phyloP scores from a whole-genome alignment of 2,329 filamentous ascomycete genomes.

The Biscogniauxia mediterranea region DNA sequence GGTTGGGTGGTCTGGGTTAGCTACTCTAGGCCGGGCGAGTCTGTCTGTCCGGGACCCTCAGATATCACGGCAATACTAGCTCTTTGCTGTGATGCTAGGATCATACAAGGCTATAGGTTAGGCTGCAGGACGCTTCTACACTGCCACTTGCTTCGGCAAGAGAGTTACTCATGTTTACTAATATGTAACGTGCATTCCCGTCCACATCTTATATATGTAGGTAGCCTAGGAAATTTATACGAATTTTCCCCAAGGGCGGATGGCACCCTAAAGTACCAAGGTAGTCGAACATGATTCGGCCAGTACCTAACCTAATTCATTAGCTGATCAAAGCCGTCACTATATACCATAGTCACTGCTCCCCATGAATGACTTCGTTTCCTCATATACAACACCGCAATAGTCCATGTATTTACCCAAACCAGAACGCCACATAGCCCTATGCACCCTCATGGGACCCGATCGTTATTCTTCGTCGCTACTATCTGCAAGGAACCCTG shows the following conservation, averaged over 20 bases:
- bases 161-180: too few species aligned
- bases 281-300: background rate
- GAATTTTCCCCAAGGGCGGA: background rate
- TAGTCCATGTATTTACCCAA: background rate
- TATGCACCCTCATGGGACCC: slow-evolving; percentile 15
- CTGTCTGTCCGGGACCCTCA: too few species aligned
- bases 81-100: too few species aligned
- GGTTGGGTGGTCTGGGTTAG: too few species aligned
- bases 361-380: background rate
- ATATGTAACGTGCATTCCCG: too few species aligned
- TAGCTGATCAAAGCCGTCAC: background rate
- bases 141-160: too few species aligned
- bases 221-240: background rate
- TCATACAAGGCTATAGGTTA: too few species aligned
- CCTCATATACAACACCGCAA: slow-evolving; percentile 1
- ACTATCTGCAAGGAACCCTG: slow-evolving; percentile 58
- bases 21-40: too few species aligned
- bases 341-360: background rate
- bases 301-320: background rate
- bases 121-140: too few species aligned
- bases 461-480: slow-evolving; percentile 52
- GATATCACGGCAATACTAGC: too few species aligned
- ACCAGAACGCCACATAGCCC: slow-evolving; percentile 18
- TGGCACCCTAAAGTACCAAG: background rate
- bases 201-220: too few species aligned